Evolutionary conservation across 768 basidiomycete genomes (phyloP).

Genomic region (Xerocomellus intermedius): DNA sequence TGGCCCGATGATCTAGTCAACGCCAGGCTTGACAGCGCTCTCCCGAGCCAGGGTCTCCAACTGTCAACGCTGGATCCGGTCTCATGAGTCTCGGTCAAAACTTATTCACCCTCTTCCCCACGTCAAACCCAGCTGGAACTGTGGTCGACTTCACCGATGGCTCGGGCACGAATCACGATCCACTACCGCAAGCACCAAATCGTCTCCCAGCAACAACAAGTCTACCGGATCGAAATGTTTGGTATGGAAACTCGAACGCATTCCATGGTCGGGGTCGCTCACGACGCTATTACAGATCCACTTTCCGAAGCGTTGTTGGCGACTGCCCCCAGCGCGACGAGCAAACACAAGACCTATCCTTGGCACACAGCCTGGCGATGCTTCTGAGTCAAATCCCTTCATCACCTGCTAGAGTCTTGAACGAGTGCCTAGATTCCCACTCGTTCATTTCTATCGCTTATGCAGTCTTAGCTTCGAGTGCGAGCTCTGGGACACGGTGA

Average conservation of each 20-base stretch:
- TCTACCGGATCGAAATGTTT: slow-evolving; percentile 66
- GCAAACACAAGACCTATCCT: slow-evolving; percentile 58
- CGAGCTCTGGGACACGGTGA: too few species aligned
- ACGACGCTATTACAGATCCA: slow-evolving; percentile 54
- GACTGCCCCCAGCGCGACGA: slow-evolving; percentile 58
- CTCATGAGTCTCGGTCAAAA: slow-evolving; percentile 83
- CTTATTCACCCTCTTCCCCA: slow-evolving; percentile 74
- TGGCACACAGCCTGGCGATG: too few species aligned
- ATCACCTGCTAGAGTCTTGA: too few species aligned
- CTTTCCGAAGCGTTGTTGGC: slow-evolving; percentile 71
- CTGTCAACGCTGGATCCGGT: background rate
- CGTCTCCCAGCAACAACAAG: slow-evolving; percentile 35
- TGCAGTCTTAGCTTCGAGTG: too few species aligned
- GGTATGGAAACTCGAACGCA: slow-evolving; percentile 47
- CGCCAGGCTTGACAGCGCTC: too few species aligned
- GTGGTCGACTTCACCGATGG: slow-evolving; percentile 72
- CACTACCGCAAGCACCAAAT: slow-evolving; percentile 75
- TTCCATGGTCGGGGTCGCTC: background rate
- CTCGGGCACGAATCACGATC: slow-evolving; percentile 49
- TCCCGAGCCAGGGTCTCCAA: too few species aligned
- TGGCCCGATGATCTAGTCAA: background rate
- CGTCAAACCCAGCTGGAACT: slow-evolving; percentile 47
- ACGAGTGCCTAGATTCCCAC: too few species aligned
- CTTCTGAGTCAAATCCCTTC: too few species aligned
- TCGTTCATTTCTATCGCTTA: too few species aligned